Conservation (phyloP, 768 basidiomycete genomes). For the Sistotremastrum niveocremeum region DNA sequence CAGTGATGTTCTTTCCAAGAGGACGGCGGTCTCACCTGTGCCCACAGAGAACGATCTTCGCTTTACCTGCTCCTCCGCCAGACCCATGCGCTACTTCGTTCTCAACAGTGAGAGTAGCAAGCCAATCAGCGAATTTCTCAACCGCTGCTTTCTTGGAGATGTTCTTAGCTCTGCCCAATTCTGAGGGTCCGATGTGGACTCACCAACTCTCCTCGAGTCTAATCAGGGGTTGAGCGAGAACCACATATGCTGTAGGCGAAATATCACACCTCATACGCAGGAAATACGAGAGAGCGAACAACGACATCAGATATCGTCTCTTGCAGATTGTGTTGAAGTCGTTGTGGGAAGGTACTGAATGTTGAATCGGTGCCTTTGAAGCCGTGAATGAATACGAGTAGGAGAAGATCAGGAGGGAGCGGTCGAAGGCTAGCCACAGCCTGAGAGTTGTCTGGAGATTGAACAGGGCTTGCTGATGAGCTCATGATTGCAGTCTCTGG, state of each 20-base stretch:
- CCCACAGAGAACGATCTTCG: constrained; percentile 77
- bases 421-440: neutral
- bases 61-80: constrained; percentile 60
- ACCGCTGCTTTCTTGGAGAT: constrained; percentile 58
- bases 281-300: constrained; percentile 74
- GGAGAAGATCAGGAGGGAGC: constrained; percentile 31
- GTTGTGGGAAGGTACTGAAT: constrained; percentile 64
- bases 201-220: constrained; percentile 89
- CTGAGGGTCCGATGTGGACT: constrained; percentile 13
- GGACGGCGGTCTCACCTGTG: constrained; percentile 45
- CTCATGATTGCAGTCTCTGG: too few species aligned
- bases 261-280: constrained; percentile 65
- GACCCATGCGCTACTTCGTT: constrained; percentile 62
- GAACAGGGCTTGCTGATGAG: too few species aligned
- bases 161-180: constrained; percentile 3
- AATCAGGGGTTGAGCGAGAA: constrained; percentile 1
- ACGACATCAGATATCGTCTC: constrained; percentile 41
- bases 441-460: too few species aligned
- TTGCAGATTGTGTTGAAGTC: constrained; percentile 63
- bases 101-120: constrained; percentile 78
- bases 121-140: constrained; percentile 81
- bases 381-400: constrained; percentile 72
- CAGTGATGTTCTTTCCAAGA: too few species aligned
- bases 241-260: neutral
- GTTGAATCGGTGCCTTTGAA: constrained; percentile 56